Conservation (phyloP, 1,284 basidiomycete species). For the Pisolithus thermaeus region DNA sequence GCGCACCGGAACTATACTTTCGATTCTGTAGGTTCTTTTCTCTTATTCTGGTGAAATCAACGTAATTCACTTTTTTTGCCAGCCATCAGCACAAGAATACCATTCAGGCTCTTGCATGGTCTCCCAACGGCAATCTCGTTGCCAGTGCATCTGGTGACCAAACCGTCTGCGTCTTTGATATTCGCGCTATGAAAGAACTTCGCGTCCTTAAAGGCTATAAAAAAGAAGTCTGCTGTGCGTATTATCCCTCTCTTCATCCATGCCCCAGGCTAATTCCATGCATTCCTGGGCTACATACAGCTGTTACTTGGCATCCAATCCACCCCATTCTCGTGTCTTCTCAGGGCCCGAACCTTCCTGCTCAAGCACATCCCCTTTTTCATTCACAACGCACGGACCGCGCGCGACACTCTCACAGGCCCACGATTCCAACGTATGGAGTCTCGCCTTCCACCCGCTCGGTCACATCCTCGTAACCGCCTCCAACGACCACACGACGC, state of each 20-base stretch:
- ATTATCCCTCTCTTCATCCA: background rate
- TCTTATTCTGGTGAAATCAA: background rate
- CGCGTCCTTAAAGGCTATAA: conserved; percentile 89
- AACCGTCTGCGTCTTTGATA: conserved; percentile 95
- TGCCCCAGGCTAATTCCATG: no score
- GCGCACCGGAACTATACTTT: conserved; percentile 78
- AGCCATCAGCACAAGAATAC: conserved; percentile 98
- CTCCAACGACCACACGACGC: conserved; percentile 94
- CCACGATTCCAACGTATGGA: conserved; percentile 97
- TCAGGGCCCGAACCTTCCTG: conserved; percentile 42
- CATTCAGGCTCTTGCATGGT: conserved; percentile 89
- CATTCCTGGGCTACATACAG: conserved; percentile 32
- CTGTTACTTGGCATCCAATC: conserved; percentile 92
- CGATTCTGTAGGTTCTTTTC: conserved; percentile 63
- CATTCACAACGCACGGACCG: conserved; percentile 32
- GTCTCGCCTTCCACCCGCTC: conserved; percentile 91
- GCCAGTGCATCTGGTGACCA: conserved; percentile 94
- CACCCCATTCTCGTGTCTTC: conserved; percentile 88
- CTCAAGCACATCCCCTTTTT: conserved; percentile 31
- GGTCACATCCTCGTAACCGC: conserved; percentile 92
- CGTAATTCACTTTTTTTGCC: background rate
- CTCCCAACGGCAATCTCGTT: conserved; percentile 87
- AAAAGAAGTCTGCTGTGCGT: conserved; percentile 95
- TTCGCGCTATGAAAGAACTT: conserved; percentile 95
- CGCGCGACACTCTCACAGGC: conserved; percentile 85